phyloP scores from a whole-genome alignment of 495 filamentous ascomycete genomes.

The Tuber melanosporum region DNA sequence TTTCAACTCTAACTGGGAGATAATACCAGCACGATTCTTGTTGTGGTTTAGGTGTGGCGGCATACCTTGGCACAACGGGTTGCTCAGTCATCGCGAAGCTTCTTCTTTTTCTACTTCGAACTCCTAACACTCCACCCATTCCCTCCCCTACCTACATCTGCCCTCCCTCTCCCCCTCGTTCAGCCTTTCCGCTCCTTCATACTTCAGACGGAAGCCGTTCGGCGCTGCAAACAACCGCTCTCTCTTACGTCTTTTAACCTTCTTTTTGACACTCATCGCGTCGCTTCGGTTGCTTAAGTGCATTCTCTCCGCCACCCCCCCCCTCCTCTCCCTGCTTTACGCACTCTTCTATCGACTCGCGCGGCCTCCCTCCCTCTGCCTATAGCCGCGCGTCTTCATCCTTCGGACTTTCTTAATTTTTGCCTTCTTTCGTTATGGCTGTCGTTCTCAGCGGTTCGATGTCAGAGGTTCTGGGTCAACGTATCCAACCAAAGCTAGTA shows the following conservation, averaged over 20 bases:
- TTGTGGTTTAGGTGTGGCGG: constrained; percentile 17
- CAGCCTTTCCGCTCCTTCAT: constrained; percentile 10
- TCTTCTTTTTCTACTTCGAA: constrained; percentile 28
- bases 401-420: constrained; percentile 4
- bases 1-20: background rate
- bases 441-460: constrained; percentile 67
- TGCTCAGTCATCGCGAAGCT: constrained; percentile 40
- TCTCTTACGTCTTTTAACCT: background rate
- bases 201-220: constrained; percentile 11
- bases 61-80: constrained; percentile 22
- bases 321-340: background rate
- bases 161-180: constrained; percentile 18
- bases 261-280: constrained; percentile 9
- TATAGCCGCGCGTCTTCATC: constrained; percentile 3
- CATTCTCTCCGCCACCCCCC: constrained; percentile 1
- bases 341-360: background rate
- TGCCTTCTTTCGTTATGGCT: constrained; percentile 51
- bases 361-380: background rate
- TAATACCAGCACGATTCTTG: background rate
- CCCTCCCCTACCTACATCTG: constrained; percentile 11
- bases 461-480: constrained; percentile 68
- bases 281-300: constrained; percentile 19
- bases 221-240: constrained; percentile 9
- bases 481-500: constrained; percentile 85
- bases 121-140: constrained; percentile 14